These are phyloP conservation scores for Candida neerlandica DNA, from an alignment of 1,139 yeast genomes.

Conservation along the genomic window DNA sequence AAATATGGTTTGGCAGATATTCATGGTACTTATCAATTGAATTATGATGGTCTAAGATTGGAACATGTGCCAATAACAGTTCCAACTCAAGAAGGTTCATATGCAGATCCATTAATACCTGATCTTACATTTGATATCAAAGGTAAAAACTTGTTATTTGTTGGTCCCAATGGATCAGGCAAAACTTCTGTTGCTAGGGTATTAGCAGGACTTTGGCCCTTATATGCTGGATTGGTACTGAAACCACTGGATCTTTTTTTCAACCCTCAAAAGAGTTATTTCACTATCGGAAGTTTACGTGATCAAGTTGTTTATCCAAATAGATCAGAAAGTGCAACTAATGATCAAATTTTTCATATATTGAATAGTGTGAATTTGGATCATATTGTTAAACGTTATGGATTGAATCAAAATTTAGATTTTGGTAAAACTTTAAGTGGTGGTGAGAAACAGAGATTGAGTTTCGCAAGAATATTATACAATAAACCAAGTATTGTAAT, in stretches of 20 bases:
- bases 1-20: slow-evolving; percentile 57
- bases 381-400: slow-evolving; percentile 58
- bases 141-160: slow-evolving; percentile 72
- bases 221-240: slow-evolving; percentile 78
- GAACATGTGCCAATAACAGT: slow-evolving; percentile 83
- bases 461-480: slow-evolving; percentile 85
- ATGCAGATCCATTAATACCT: slow-evolving; percentile 54
- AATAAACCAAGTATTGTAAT: slow-evolving; percentile 82
- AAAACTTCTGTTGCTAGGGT: slow-evolving; percentile 85
- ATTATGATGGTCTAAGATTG: slow-evolving; percentile 67
- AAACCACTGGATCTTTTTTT: slow-evolving; percentile 77
- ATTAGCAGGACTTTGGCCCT: slow-evolving; percentile 91
- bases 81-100: slow-evolving; percentile 64
- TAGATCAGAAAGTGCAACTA: slow-evolving; percentile 64
- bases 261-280: slow-evolving; percentile 82
- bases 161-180: slow-evolving; percentile 90
- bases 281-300: slow-evolving; percentile 76
- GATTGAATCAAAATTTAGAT: slow-evolving; percentile 50
- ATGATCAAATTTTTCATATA: slow-evolving; percentile 62
- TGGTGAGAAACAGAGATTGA: slow-evolving; percentile 91
- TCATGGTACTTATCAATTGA: slow-evolving; percentile 79
- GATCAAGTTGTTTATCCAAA: slow-evolving; percentile 89
- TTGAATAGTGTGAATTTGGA: slow-evolving; percentile 79
- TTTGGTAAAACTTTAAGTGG: slow-evolving; percentile 79
- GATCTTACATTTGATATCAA: slow-evolving; percentile 65